Evolutionary conservation across 2,329 filamentous ascomycete genomes (phyloP), one percentile per base, ranked within the genome.

Genomic region (Alternaria arborescens): DNA sequence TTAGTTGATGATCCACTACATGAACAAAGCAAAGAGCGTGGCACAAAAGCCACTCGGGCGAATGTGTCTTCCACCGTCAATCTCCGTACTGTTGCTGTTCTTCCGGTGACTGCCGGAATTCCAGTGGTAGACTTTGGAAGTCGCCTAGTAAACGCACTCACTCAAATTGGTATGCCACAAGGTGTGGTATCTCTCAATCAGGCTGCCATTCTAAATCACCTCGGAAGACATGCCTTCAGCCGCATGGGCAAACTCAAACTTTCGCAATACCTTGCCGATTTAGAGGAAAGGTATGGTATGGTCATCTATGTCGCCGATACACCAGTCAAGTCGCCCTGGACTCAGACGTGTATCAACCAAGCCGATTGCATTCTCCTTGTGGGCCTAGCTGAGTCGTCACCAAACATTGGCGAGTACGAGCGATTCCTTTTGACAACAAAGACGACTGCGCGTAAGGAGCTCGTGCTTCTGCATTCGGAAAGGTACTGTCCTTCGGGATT

Each of bases 281-380:
- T 99, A 11, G 95, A 99, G 79, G 95, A 99, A 79, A 97, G 97
- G 77, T 98, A 97, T 71, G 93, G 94, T 1, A 88, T 99, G 70
- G 93, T 99, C 1, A 84, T 99, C 8, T 99, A 99, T 74, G 90
- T 99, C 59, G 95, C 94, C 52, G 95, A 99, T 78, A 99, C 96
- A 5, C 97, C 89, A 62, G 95, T 98, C 71, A 98, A 97, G 71
- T 93, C 96, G 2, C 94, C 94, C 0, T 99, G 95, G 95, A 99
- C 96, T 0, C 93, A 97, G 73, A 98, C 95, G 0, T 99, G 96
- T 77, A 97, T 99, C 66, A 91, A 91, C 16, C 95, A 99, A 79
- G 95, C 95, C 2, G 95, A 99, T 79, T 97, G 94, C 69, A 97
- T 99, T 65, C 84, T 99, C 8, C 84, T 99, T 8, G 93, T 99